Conservation (phyloP, 495 filamentous ascomycete genomes). For the Poronia punctata region DNA sequence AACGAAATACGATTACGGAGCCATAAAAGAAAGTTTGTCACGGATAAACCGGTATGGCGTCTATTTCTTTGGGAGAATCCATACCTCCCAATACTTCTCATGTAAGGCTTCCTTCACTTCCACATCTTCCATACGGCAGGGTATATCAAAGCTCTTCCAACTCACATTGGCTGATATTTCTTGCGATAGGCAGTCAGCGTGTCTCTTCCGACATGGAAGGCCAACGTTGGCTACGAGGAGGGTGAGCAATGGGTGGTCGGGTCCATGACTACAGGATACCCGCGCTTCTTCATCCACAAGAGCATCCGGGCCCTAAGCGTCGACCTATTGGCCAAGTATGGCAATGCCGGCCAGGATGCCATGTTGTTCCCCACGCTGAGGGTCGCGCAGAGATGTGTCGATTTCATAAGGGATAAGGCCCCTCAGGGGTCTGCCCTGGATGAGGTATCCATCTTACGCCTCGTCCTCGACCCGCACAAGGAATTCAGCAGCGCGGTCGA, state of each 20-base stretch:
- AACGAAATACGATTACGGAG: neutral
- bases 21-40: neutral
- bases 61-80: constrained; percentile 45
- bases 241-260: constrained; percentile 77
- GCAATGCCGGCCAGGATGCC: constrained; percentile 54
- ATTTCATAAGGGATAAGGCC: constrained; percentile 60
- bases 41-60: no score
- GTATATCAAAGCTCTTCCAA: constrained; percentile 14
- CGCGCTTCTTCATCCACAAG: constrained; percentile 92
- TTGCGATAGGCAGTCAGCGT: constrained; percentile 78
- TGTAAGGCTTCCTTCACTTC: constrained; percentile 32
- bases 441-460: constrained; percentile 58
- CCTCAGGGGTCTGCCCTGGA: constrained; percentile 33
- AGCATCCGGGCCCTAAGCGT: constrained; percentile 66
- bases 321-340: constrained; percentile 59
- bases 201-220: constrained; percentile 86
- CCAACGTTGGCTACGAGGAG: constrained; percentile 90
- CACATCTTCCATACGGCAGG: constrained; percentile 1
- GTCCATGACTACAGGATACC: constrained; percentile 87
- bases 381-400: constrained; percentile 59
- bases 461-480: constrained; percentile 49
- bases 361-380: constrained; percentile 72
- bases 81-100: constrained; percentile 56
- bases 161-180: constrained; percentile 10
- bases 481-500: constrained; percentile 40